phyloP scores from a whole-genome alignment of 768 basidiomycete genomes.

The Trametes punicea region DNA sequence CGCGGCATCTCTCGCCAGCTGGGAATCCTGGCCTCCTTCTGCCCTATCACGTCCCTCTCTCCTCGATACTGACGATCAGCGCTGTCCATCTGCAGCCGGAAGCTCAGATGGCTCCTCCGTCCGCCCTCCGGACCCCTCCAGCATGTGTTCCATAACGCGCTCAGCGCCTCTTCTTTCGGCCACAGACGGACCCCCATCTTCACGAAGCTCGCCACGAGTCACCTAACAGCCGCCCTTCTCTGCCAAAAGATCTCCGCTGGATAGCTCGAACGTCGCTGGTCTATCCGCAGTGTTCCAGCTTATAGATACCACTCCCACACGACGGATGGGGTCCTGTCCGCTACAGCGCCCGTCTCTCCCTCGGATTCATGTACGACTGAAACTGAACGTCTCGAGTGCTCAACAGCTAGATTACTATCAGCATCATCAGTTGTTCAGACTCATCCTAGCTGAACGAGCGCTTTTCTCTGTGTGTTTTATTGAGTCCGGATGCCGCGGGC shows the following conservation, averaged over 20 bases:
- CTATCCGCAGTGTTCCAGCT: not conserved
- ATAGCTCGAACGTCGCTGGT: constrained; percentile 1
- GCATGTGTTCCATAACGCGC: not conserved
- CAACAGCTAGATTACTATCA: too few species aligned
- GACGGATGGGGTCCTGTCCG: not conserved
- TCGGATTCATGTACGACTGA: constrained; percentile 1
- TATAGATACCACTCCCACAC: not conserved
- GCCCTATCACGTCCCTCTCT: constrained; percentile 8
- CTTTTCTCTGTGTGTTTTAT: too few species aligned
- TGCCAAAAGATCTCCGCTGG: not conserved
- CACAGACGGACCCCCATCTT: not conserved
- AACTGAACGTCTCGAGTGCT: too few species aligned
- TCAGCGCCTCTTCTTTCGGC: constrained; percentile 2
- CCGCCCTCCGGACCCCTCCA: not conserved
- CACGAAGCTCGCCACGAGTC: constrained; percentile 7
- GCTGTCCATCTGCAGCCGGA: constrained; percentile 6
- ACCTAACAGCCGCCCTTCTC: constrained; percentile 1
- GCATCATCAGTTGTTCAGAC: not conserved
- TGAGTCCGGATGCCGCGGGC: too few species aligned
- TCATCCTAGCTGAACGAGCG: too few species aligned
- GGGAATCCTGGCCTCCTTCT: not conserved
- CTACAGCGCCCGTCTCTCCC: constrained; percentile 2
- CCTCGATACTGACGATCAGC: constrained; percentile 12
- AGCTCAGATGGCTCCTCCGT: not conserved
- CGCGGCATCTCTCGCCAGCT: constrained; percentile 9